Base-by-base conservation (phyloP, 257 asterid genomes). In the Ajuga chamaepitys region DNA sequence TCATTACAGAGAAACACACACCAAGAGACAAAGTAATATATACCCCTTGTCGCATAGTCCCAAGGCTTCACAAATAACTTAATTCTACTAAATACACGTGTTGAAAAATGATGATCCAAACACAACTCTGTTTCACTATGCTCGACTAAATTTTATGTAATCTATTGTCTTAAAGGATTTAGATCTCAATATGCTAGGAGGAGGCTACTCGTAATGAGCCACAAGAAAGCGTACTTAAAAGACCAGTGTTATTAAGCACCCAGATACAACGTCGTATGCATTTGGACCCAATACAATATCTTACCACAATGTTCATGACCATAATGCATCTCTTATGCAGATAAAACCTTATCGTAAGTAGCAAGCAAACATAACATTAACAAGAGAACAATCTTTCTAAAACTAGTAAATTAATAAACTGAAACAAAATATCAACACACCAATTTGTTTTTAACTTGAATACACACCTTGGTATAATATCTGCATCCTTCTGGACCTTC, bases 401-500 rank as follows among this genome's bases (percentile, higher is more conserved):
- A n/a, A 2, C 34, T 28, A 28, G 5, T 2, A 28, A 2, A 28
- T 2, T 5, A 28, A 28, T 28, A 28, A 2, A 28, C 34, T 5
- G 34, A 28, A 28, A 5, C 5, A 28, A 28, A 28, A 28, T 28
- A 30, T 30, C 7, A 5, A 2, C 28, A 47, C 17, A 9, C 12
- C 10, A 47, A 1, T 10, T 66, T 16, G 30, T 17, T 18, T 45
- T 45, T 14, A 30, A 37, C 18, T 52, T 30, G 41, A 61, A 62
- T 55, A 41, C 79, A 44, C 59, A 90, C 99, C 96, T 94, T 94
- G 59, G 99, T 86, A 77, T 90, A 94, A 68, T 94, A 90, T 68
- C 99, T 80, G 88, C 97, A 94, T 64, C 99, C 99, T 55, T 81
- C 95, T 12, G 97, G 70, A 45, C 99, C 99, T 81, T 94, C 99